Conservation (phyloP, 2,329 filamentous ascomycete species). For the Verticillium nonalfalfae region DNA sequence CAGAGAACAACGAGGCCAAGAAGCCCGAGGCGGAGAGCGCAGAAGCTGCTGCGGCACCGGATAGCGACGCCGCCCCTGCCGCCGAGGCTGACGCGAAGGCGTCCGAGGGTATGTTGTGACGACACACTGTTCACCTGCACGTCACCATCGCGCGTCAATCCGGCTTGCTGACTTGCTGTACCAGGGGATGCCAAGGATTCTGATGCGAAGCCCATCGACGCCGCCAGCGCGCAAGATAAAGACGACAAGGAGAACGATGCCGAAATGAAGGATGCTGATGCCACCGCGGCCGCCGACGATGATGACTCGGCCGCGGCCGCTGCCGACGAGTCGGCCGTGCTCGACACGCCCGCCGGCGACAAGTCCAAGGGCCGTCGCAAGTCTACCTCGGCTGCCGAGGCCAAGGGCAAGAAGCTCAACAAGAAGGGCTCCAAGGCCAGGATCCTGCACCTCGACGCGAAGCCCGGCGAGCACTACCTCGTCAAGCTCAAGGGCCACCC, state of each 20-base stretch:
- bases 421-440: constrained; percentile 76
- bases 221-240: constrained; percentile 18
- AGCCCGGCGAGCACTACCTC: constrained; percentile 88
- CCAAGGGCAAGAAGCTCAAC: constrained; percentile 74
- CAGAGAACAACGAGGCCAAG: constrained; percentile 10
- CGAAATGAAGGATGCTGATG: constrained; percentile 66
- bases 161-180: constrained; percentile 9
- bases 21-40: constrained; percentile 17
- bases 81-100: constrained; percentile 20
- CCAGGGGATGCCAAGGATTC: constrained; percentile 20
- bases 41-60: constrained; percentile 15
- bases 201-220: constrained; percentile 21
- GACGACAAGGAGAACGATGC: constrained; percentile 34
- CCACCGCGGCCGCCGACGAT: constrained; percentile 23
- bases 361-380: constrained; percentile 59
- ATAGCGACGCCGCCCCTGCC: constrained; percentile 12
- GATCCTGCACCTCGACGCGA: constrained; percentile 67
- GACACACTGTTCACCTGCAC: background rate
- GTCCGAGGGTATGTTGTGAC: constrained; percentile 24
- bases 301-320: constrained; percentile 22
- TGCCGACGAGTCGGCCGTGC: constrained; percentile 17
- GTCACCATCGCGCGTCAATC: constrained; percentile 1
- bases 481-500: constrained; percentile 93
- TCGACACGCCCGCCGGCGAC: constrained; percentile 25
- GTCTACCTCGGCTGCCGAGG: constrained; percentile 58